A percentile compares a stretch with the other conserved stretches of the same genome.
These are phyloP conservation scores for Ceratocystis lukuohia DNA, from an alignment of 2,329 filamentous ascomycete genomes.

Conservation along the genomic window DNA sequence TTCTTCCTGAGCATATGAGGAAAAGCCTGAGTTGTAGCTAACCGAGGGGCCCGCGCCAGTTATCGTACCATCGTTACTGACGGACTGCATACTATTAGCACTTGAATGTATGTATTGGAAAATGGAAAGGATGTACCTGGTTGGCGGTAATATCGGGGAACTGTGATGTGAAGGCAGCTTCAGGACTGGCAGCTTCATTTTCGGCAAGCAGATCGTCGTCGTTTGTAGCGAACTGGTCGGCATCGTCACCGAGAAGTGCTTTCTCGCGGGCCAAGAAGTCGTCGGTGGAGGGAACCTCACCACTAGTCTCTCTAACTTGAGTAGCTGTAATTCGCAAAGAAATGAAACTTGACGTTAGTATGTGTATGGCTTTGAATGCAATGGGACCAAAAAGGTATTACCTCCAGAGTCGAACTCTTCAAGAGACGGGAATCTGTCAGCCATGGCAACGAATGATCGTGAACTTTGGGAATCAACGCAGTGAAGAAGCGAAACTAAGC, in stretches of 20 bases:
- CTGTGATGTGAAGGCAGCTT: constrained; percentile 45
- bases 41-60: constrained; percentile 50
- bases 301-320: constrained; percentile 44
- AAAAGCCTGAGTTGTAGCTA: constrained; percentile 48
- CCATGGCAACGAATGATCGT: constrained; percentile 37
- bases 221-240: constrained; percentile 72
- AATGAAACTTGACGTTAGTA: background rate
- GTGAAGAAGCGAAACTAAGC: background rate
- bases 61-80: constrained; percentile 65
- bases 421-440: constrained; percentile 64
- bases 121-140: constrained; percentile 40
- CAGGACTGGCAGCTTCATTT: constrained; percentile 69
- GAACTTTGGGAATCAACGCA: background rate
- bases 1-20: constrained; percentile 45
- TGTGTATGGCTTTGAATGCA: background rate
- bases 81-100: constrained; percentile 37
- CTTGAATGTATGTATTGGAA: background rate
- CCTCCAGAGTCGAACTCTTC: constrained; percentile 62
- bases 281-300: constrained; percentile 45
- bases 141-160: constrained; percentile 71
- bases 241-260: constrained; percentile 81
- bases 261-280: constrained; percentile 90
- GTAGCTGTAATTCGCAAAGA: constrained; percentile 38
- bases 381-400: constrained; percentile 24
- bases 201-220: constrained; percentile 45